Base-by-base conservation (phyloP, 768 basidiomycete species). In the Podaxis pistillaris region DNA sequence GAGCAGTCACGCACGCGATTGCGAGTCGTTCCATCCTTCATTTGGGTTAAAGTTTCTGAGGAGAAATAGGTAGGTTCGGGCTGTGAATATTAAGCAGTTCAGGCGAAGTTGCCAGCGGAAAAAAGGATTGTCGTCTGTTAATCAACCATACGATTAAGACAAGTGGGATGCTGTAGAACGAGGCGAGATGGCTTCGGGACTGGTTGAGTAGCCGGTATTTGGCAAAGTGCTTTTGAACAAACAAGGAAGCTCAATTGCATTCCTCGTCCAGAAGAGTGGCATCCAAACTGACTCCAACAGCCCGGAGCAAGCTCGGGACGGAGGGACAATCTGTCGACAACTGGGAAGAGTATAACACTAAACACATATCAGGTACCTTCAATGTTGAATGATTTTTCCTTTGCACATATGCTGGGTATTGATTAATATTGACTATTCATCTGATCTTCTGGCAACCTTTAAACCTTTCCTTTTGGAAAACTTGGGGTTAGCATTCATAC, bases 1-100 rank as follows among this genome's bases (percentile, higher is more conserved):
- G 38, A 28, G 12, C 38, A 28, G 33, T 30, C 19, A 70, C 71
- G 44, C 55, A 72, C 71, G 71, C 71, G 44, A 72, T 70, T 9
- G 67, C 64, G 26, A 71, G 62, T 44, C 46, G 59, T 49, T 67
- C 62, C 62, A 65, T 64, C 26, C 44, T 53, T 49, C 58, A 54
- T 56, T 46, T 44, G 33, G 33, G 8, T 33, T 9, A 9, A 33
- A 33, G 33, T 33, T 33, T 33, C 9, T 33, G 8, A 33, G 33
- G 33, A 33, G 33, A 33, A 9, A 9, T 33, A 33, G 33, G 33
- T 33, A 33, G 8, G 2, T 9, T 33, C 33, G 8, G 33, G 33
- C 2, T 7, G 33, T 33, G 33, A 33, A 33, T 33, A 33, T 33
- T 33, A 33, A 30, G 28, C 33, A 33, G 8, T 33, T 33, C 33